Evolutionary conservation across 192 early-diverging fungal species (phyloP), one percentile per base, ranked within the genome.

Genomic region (Mortierella claussenii): DNA sequence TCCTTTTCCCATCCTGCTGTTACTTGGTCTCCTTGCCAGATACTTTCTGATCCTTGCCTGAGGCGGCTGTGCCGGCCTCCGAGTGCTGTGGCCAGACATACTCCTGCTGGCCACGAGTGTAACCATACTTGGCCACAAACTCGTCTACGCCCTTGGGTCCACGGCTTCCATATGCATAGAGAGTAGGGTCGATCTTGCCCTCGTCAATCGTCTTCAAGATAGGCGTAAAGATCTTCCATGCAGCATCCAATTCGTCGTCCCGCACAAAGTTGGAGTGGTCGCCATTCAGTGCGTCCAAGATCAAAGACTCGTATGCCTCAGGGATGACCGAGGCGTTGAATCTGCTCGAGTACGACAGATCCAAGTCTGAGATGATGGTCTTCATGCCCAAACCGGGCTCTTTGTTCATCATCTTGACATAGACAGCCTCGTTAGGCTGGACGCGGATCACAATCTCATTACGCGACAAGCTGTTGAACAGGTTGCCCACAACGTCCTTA

Each of bases 191-290:
- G 15, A 85, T 49, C 40, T 78, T 56, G 9, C 65, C 54, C 4
- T 70, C 49, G 49, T 80, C 78, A 69, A 98, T 94, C 65, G 91
- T 79, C 84, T 98, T 96, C 55, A 99, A 81, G 32, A 98, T 82
- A 8, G 97, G 97, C 0, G 97, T 99, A 71, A 99, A 98, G 49
- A 99, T 96, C 79, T 93, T 92, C 97, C 97, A 99, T 4, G 97
- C 96, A 60, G 90, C 94, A 68, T 96, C 96, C 21, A 99, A 83
- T 84, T 96, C 95, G 79, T 95, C 94, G 69, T 90, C 86, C 45
- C 93, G 87, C 32, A 97, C 94, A 92, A 99, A 97, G 87, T 97
- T 97, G 56, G 91, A 91, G 70, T 98, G 95, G 66, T 97, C 97
- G 34, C 94, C 95, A 43, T 90, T 90, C 28, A 99, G 76, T 8